These are phyloP conservation scores for Daldinia loculata DNA, from an alignment of 495 filamentous ascomycete species.

Conservation along the genomic window DNA sequence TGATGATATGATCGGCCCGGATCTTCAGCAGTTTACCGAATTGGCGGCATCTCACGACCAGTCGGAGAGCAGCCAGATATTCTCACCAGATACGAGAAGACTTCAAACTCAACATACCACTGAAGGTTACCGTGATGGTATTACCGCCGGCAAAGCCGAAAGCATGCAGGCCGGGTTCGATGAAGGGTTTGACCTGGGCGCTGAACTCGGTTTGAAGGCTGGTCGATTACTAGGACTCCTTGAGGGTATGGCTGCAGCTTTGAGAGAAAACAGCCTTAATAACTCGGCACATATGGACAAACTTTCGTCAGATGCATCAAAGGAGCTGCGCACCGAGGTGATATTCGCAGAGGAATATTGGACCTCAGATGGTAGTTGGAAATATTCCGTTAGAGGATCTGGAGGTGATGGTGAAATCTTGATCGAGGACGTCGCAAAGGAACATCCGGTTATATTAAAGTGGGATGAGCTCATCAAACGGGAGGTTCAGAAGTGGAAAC, in stretches of 20 bases:
- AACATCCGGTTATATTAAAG: slow-evolving; percentile 66
- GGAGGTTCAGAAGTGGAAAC: slow-evolving; percentile 54
- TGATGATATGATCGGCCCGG: not conserved
- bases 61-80: not conserved
- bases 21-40: slow-evolving; percentile 4
- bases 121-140: slow-evolving; percentile 90
- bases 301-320: slow-evolving; percentile 62
- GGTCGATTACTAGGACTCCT: slow-evolving; percentile 76
- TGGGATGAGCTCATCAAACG: slow-evolving; percentile 59
- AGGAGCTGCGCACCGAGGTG: slow-evolving; percentile 66
- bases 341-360: slow-evolving; percentile 72
- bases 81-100: slow-evolving; percentile 45
- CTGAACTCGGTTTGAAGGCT: slow-evolving; percentile 73
- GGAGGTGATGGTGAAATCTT: slow-evolving; percentile 46
- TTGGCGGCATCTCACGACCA: slow-evolving; percentile 1
- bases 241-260: slow-evolving; percentile 66
- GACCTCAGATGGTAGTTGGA: slow-evolving; percentile 68
- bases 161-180: slow-evolving; percentile 88
- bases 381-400: slow-evolving; percentile 60
- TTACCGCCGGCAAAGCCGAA: slow-evolving; percentile 72
- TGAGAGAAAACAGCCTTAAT: slow-evolving; percentile 25
- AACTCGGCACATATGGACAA: slow-evolving; percentile 39
- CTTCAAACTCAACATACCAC: slow-evolving; percentile 78
- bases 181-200: slow-evolving; percentile 83
- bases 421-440: slow-evolving; percentile 63